Base-by-base conservation (phyloP, 2,329 filamentous ascomycete species). In the Ophiostoma novo-ulmi region DNA sequence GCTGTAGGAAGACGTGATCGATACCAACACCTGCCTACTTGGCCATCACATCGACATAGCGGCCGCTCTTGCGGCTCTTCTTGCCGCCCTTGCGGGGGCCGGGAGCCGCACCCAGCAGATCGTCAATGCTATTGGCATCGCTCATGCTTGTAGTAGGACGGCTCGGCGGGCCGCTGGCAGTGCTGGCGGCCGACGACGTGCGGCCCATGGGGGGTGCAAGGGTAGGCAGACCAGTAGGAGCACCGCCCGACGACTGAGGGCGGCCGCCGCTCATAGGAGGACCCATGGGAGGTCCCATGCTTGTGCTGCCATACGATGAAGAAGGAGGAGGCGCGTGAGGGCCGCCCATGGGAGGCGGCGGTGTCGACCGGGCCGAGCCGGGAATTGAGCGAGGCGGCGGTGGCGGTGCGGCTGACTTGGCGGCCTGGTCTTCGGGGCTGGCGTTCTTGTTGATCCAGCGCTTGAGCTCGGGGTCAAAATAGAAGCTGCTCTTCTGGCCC, bases 381-480 rank as follows among this genome's bases (percentile, higher is more conserved):
- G 85, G 82, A 3, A 82, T 81, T 6, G 83, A 85, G 75, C 85
- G 88, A 0, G 94, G 94, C 11, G 93, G 94, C 0, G 95, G 95
- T 1, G 95, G 92, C 5, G 93, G 94, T 1, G 95, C 94, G 0
- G 94, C 91, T 0, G 93, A 89, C 73, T 88, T 85, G 3, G 86
- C 82, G 36, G 85, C 82, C 10, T 81, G 81, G 63, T 86, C 86
- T 70, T 91, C 89, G 8, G 87, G 85, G 14, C 89, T 89, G 13
- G 88, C 88, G 78, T 97, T 97, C 83, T 97, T 97, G 83, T 99
- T 98, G 78, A 99, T 85, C 96, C 96, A 99, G 78, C 95, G 93
- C 83, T 97, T 96, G 69, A 97, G 86, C n/a, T 97, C 92, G 2
- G 93, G 91, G 77, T 99, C 95, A 77, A 95, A 99, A 75, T 94